Evolutionary conservation across 805 yeast genomes (phyloP), one percentile per base, ranked within the genome.

Genomic region (Millerozyma miso): DNA sequence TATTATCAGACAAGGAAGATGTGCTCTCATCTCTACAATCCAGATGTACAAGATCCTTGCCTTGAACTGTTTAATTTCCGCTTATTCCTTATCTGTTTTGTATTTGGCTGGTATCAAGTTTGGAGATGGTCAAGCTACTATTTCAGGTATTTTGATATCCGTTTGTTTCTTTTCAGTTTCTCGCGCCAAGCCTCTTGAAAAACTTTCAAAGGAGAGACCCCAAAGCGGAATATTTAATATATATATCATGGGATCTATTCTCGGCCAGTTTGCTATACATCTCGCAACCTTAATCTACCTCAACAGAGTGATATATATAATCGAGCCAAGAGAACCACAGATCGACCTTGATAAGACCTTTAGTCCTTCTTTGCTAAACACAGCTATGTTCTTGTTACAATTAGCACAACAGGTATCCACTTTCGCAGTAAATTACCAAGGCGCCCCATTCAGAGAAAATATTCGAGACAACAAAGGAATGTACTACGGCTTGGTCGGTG

Each of bases 21-120:
- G 96, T 74, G 96, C 99, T 5, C 75, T 93, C 52, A 97, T 93
- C 36, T 88, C 97, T 14, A 93, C 99, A 6, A 90, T 93, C 60
- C 99, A 93, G 71, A 93, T 93, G 99, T 93, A 93, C 78, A 93
- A 93, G 73, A 93, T 93, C 58, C 73, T 93, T 61, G 99, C 99
- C 0, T 77, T 93, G 71, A 93, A 93, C 67, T 93, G 98, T 79
- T 76, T 93, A 73, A 89, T 93, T 67, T 84, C 95, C 52, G 99
- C 99, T 26, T 93, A 93, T 64, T 89, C 98, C 2, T 74, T 91
- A 56, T 87, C 96, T 35, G 97, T 93, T 33, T 79, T 93, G 60
- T 93, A 87, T 65, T 74, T 93, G 56, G 97, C 98, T 12, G 99
- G 99, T 67, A 95, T 93, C 58, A 93, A 93, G 68, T 88, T 91